A percentile compares a stretch with the other conserved stretches of the same genome.
These are phyloP conservation scores for Talaromyces amestolkiae DNA, from an alignment of 2,329 filamentous ascomycete species.

Conservation along the genomic window DNA sequence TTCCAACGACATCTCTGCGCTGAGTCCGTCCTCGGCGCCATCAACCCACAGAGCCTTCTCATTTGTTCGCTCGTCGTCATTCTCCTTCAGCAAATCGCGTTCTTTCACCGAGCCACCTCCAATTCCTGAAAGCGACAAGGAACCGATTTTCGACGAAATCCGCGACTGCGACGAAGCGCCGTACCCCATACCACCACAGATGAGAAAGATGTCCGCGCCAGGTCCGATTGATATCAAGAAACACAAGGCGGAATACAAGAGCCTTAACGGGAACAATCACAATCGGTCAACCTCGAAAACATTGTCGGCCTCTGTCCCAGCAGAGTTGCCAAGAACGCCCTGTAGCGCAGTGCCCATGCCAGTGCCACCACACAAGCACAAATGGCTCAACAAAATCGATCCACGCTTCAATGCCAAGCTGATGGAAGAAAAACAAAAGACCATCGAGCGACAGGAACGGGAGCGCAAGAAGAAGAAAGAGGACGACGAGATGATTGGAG, in stretches of 20 bases:
- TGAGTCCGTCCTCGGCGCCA: conserved; percentile 13
- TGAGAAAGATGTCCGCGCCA: neutral
- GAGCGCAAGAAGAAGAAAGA: conserved; percentile 16
- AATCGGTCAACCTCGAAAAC: neutral
- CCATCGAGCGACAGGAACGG: conserved; percentile 13
- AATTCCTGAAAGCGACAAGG: conserved; percentile 18
- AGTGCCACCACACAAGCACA: conserved; percentile 16
- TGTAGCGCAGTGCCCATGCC: conserved; percentile 4
- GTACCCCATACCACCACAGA: conserved; percentile 13
- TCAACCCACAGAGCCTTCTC: conserved; percentile 16
- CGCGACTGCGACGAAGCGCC: conserved; percentile 19
- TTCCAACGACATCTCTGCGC: conserved; percentile 6
- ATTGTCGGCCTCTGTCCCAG: neutral
- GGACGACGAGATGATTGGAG: conserved; percentile 15
- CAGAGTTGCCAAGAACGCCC: neutral
- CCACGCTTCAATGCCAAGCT: conserved; percentile 19
- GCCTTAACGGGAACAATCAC: neutral
- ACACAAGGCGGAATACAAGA: conserved; percentile 13
- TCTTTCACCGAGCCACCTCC: neutral
- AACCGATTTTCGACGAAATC: conserved; percentile 19
- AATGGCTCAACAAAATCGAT: conserved; percentile 19
- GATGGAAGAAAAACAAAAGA: conserved; percentile 16
- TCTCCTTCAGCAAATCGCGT: conserved; percentile 6
- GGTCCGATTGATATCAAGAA: conserved; percentile 5
- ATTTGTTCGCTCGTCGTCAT: conserved; percentile 15